Conservation (phyloP, 73 alveolate genomes). For the Vitrella brassicaformis region DNA sequence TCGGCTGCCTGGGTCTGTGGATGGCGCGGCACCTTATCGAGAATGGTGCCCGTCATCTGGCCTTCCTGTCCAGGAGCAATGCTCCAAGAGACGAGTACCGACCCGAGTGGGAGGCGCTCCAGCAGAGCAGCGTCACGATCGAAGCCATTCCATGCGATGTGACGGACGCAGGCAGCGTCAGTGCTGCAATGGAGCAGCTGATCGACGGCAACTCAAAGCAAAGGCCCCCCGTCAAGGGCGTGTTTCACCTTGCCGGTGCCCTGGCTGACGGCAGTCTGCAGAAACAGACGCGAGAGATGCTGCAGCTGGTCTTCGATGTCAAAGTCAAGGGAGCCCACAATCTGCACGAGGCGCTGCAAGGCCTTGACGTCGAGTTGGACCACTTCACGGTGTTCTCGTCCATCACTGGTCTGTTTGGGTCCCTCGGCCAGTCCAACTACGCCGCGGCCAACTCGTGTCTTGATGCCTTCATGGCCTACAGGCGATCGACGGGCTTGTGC, state of each 20-base stretch:
- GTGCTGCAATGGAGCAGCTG: no score
- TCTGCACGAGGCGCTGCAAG: background rate
- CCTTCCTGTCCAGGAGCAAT: no score
- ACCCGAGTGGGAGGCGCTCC: no score
- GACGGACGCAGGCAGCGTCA: background rate
- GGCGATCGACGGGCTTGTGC: background rate
- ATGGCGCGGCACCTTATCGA: slow-evolving; percentile 8
- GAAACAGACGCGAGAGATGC: no score
- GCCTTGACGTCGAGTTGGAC: background rate
- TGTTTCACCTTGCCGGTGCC: slow-evolving; percentile 29
- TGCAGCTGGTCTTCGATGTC: background rate
- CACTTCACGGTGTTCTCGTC: slow-evolving; percentile 4
- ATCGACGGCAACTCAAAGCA: no score
- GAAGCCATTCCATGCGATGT: background rate
- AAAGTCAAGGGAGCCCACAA: background rate
- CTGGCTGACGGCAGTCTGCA: slow-evolving; percentile 30
- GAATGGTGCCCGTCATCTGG: no score
- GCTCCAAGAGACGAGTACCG: no score
- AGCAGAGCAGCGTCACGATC: no score
- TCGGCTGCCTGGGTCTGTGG: slow-evolving; percentile 11
- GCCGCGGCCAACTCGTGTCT: slow-evolving; percentile 24
- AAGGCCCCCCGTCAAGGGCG: slow-evolving; percentile 1
- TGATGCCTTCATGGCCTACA: background rate
- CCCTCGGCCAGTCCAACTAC: slow-evolving; percentile 30
- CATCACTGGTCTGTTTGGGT: no score